These are phyloP conservation scores for Crithidia sp. DNA, from an alignment of 208 protist genomes.

Conservation along the genomic window DNA sequence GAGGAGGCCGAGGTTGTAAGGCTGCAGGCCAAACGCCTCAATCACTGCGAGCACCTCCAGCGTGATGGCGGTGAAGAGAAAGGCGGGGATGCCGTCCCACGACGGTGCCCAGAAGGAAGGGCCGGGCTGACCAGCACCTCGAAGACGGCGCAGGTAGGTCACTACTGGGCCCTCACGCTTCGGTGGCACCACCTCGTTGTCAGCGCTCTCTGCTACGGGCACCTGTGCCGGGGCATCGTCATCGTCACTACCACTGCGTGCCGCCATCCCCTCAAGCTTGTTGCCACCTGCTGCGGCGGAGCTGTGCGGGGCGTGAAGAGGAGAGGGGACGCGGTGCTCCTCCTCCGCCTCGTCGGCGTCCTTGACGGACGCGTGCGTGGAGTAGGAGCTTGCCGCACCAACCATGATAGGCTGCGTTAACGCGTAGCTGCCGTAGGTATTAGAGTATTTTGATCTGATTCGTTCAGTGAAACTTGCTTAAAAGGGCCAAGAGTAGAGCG, in stretches of 20 bases:
- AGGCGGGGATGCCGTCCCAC: conserved; percentile 49
- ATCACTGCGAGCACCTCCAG: conserved; percentile 59
- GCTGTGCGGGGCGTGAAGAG: conserved; percentile 8
- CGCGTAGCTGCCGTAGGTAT: too few relatives aligned
- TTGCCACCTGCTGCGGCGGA: neutral
- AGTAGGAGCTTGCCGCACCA: neutral
- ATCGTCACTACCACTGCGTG: neutral
- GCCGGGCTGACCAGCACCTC: conserved; percentile 42
- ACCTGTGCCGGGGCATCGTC: neutral
- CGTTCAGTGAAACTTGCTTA: too few relatives aligned
- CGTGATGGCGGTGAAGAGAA: conserved; percentile 59
- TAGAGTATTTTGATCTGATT: too few relatives aligned
- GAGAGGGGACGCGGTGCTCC: neutral
- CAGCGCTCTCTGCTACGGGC: neutral
- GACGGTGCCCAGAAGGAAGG: conserved; percentile 39
- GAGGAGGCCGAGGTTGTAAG: conserved; percentile 46
- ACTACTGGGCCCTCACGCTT: conserved; percentile 17
- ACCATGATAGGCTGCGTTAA: neutral
- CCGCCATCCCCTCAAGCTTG: neutral
- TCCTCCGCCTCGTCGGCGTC: neutral
- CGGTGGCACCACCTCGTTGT: conserved; percentile 27
- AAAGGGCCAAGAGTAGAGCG: too few relatives aligned
- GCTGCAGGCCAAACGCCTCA: conserved; percentile 52
- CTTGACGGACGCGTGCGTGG: neutral
- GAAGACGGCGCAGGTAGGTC: conserved; percentile 50